Conservation (phyloP, 2,329 filamentous ascomycete species). For the Venturia oleaginea region DNA sequence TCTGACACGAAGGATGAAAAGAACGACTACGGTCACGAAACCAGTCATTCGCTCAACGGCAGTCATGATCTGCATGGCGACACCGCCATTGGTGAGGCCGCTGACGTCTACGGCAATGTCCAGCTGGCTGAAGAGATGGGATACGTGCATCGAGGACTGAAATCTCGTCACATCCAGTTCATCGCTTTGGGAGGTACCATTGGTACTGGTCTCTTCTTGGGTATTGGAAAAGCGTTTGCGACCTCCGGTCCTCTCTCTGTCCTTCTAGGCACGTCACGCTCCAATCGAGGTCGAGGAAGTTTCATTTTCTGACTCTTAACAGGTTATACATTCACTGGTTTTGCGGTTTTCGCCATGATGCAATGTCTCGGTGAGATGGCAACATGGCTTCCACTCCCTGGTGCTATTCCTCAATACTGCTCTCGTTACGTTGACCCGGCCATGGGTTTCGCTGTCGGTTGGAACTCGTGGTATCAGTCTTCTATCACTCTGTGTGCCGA, state of each 20-base stretch:
- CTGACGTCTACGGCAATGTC: constrained; percentile 44
- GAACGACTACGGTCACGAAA: not conserved
- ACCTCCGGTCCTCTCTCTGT: constrained; percentile 41
- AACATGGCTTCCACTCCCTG: constrained; percentile 66
- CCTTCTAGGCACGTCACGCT: constrained; percentile 26
- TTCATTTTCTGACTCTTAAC: not conserved
- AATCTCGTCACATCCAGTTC: constrained; percentile 38
- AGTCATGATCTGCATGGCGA: not conserved
- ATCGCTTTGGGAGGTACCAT: constrained; percentile 36
- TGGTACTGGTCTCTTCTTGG: constrained; percentile 47
- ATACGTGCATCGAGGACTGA: constrained; percentile 42
- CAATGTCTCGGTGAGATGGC: constrained; percentile 57
- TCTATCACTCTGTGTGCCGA: constrained; percentile 63
- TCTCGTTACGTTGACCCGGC: constrained; percentile 65
- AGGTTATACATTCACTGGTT: constrained; percentile 46
- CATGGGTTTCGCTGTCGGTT: constrained; percentile 69
- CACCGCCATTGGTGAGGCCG: constrained; percentile 35
- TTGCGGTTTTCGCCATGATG: constrained; percentile 70
- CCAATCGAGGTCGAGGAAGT: not conserved
- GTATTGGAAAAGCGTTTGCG: constrained; percentile 38
- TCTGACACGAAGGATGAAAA: not conserved
- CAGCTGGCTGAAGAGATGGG: constrained; percentile 42
- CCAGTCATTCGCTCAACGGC: not conserved
- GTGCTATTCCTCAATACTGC: constrained; percentile 68
- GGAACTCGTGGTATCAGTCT: constrained; percentile 79